Evolutionary conservation across 1,284 basidiomycete species (phyloP), one percentile per base, ranked within the genome.

Genomic region (Leccinum griseonigrum): DNA sequence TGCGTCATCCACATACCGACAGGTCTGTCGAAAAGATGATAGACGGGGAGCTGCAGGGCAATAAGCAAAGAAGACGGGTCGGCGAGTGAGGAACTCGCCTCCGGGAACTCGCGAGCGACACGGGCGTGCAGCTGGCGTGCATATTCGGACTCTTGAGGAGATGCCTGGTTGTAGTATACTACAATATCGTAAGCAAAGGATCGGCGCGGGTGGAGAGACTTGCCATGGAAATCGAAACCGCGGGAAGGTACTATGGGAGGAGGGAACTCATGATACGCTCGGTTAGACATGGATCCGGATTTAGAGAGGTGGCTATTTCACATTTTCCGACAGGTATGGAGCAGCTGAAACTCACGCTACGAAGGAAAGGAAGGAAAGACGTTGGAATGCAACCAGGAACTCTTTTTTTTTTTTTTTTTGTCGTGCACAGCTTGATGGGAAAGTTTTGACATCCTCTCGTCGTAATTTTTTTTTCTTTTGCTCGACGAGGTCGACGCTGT

Each of bases 221-320:
- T 62, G 85, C 87, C 81, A 68, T 89, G 87, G 66, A 89, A 88
- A 71, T 89, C 87, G 64, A 88, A 88, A 0, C 83, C 85, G 63
- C 85, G 52, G 1, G 54, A 84, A 60, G 78, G 64, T 43, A 77
- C 74, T 58, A 88, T 83, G 1, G 85, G 85, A 8, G 77, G 62
- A 0, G 83, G 84, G 64, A 87, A 87, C 16, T 76, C 64, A 11
- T 82, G 75, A 66, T 89, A 88, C 1, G 81, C 78, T 32, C 31
- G 31, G 31, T 10, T 32, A 32, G 34, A 34, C 34, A 34, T 34
- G 22, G 13, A 5, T 34, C 34, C 34, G 34, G 34, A 34, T 34
- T 13, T 34, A 34, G 34, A 34, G 34, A 1, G 34, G 5, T 2
- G 13, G 13, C 13, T 13, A 34, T 34, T 34, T 34, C 34, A 34